Base-by-base conservation (phyloP, 805 yeast genomes). In the Ogataea ganodermae region DNA sequence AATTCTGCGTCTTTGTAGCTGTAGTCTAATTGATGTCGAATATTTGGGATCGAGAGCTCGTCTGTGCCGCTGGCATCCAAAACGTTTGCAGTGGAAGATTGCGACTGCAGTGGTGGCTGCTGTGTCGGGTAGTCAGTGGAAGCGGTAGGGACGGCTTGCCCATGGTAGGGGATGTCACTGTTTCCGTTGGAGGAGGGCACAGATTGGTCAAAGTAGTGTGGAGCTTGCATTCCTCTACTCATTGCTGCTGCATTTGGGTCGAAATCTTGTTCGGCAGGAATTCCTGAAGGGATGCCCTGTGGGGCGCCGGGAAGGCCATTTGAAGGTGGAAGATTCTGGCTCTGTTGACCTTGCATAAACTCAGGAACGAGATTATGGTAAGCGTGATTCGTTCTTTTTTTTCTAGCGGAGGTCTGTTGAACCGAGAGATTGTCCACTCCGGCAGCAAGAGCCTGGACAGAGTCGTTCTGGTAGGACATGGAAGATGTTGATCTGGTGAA, bases 1-100 rank as follows among this genome's bases (percentile, higher is more conserved):
- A 88, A 91, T 1, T 79, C 64, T 37, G 65, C 66, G 53, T 69
- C 53, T 55, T 68, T 56, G 50, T 68, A 67, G 45, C 69, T 66
- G 20, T 67, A 57, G 42, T 66, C 71, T n/a, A 56, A 50, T 18
- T 55, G 53, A 44, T 60, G 52, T 47, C 74, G 55, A 59, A 65
- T 61, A 16, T 60, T 65, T 2, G 71, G 70, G 28, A 73, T 64
- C 2, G 74, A 66, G n/a, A 74, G 68, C n/a, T 54, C 57, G 26
- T 58, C 62, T 3, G 52, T 39, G n/a, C 28, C 37, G 17, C 38
- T 33, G 9, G 43, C 35, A 21, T 46, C 57, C n/a, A 42, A n/a
- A 3, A 30, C 47, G 42, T 36, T 45, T 17, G 40, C 16, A 17
- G 51, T n/a, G 8, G 46, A 17, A 7, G 37, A 14, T 21, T 28